Evolutionary conservation across 1,284 basidiomycete genomes (phyloP).

Genomic region (Ganoderma resinaceum): DNA sequence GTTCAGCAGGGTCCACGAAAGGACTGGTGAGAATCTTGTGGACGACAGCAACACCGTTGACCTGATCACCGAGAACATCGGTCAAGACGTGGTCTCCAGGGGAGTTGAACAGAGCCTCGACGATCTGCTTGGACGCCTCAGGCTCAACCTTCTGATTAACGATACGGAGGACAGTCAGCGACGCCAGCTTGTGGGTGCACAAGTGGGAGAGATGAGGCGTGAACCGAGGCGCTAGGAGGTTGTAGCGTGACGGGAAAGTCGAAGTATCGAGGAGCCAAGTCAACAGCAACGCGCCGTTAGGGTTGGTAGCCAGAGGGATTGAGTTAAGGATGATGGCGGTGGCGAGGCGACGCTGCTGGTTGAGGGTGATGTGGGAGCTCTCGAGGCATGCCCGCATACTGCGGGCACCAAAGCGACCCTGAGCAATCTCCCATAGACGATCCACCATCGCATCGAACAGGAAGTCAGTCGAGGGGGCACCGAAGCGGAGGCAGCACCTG

Average conservation of each 20-base stretch:
- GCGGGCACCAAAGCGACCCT: conserved; percentile 95
- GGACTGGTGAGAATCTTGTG: conserved; percentile 92
- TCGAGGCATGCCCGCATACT: conserved; percentile 98
- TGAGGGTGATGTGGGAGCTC: conserved; percentile 82
- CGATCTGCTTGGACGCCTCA: conserved; percentile 81
- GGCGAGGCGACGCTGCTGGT: conserved; percentile 94
- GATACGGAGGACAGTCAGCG: conserved; percentile 90
- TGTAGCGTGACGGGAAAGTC: conserved; percentile 91
- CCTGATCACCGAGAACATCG: conserved; percentile 93
- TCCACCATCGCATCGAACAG: conserved; percentile 99
- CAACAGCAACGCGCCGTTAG: conserved; percentile 93
- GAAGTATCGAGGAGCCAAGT: conserved; percentile 98
- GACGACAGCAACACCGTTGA: conserved; percentile 93
- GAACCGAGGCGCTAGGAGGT: conserved; percentile 92
- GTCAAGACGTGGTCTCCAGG: conserved; percentile 88
- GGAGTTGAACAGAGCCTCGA: conserved; percentile 87
- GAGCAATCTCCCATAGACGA: conserved; percentile 97
- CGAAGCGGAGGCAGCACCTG: conserved; percentile 92
- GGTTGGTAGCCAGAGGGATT: conserved; percentile 96
- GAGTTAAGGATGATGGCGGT: conserved; percentile 96
- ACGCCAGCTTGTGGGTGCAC: conserved; percentile 98
- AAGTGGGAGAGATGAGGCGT: conserved; percentile 95
- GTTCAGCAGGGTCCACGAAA: conserved; percentile 78
- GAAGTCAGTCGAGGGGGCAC: conserved; percentile 89
- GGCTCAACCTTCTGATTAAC: conserved; percentile 93